Evolutionary conservation across 2,329 filamentous ascomycete genomes (phyloP).

Genomic region (Beauveria pseudobassiana): DNA sequence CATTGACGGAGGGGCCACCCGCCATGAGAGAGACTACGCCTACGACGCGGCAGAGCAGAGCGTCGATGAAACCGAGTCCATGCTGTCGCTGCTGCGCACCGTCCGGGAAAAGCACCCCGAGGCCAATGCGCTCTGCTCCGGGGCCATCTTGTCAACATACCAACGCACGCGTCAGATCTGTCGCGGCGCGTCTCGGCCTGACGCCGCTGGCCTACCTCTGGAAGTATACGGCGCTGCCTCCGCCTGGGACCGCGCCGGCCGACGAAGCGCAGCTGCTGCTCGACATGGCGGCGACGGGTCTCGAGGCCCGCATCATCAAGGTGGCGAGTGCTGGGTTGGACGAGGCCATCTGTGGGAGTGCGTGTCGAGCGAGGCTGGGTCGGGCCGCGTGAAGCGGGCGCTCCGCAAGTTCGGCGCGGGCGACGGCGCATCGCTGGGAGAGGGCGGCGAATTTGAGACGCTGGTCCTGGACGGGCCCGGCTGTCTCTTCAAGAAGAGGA

Average conservation of each 20-base stretch:
- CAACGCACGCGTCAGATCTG: conserved; percentile 91
- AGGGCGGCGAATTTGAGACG: conserved; percentile 95
- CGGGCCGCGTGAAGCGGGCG: conserved; percentile 40
- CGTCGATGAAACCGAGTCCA: conserved; percentile 82
- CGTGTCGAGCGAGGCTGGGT: conserved; percentile 52
- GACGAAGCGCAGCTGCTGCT: conserved; percentile 56
- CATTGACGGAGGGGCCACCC: conserved; percentile 65
- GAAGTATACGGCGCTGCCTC: conserved; percentile 75
- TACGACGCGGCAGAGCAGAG: conserved; percentile 18
- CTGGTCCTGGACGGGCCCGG: conserved; percentile 74
- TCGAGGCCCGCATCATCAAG: conserved; percentile 91
- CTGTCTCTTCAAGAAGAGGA: conserved; percentile 62
- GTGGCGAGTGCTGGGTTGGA: conserved; percentile 86
- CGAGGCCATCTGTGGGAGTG: conserved; percentile 73
- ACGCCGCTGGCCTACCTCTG: conserved; percentile 81
- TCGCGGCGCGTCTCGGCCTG: conserved; percentile 77
- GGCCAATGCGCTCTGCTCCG: conserved; percentile 80
- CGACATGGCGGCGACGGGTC: conserved; percentile 71
- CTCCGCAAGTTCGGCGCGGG: conserved; percentile 60
- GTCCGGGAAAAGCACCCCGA: conserved; percentile 65
- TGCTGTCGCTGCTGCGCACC: conserved; percentile 64
- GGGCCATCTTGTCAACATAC: conserved; percentile 90
- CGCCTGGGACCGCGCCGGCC: conserved; percentile 21
- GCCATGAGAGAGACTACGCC: conserved; percentile 65
- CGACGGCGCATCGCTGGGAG: conserved; percentile 71